These are phyloP conservation scores for Morella rubra DNA, from an alignment of 306 rosid species.

Conservation along the genomic window DNA sequence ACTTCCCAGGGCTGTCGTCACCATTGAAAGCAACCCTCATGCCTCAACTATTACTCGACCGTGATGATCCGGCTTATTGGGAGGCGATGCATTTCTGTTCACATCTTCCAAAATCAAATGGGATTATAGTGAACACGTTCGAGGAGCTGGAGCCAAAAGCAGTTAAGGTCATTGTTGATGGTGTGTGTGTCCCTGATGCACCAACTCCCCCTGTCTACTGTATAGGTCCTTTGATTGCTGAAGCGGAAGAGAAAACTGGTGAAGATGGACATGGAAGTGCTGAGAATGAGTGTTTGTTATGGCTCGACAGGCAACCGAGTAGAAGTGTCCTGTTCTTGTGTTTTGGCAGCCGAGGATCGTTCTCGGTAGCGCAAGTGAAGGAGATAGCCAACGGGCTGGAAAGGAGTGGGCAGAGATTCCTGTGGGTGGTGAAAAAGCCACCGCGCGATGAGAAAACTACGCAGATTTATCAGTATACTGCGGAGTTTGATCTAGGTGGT, in stretches of 20 bases:
- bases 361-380: slow-evolving; percentile 15
- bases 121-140: slow-evolving; percentile 25
- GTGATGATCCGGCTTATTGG: slow-evolving; percentile 16
- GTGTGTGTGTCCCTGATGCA: slow-evolving; percentile 13
- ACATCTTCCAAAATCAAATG: slow-evolving; percentile 13
- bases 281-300: slow-evolving; percentile 18
- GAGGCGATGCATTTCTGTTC: slow-evolving; percentile 10
- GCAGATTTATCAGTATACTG: neutral
- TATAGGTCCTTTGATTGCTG: slow-evolving; percentile 23
- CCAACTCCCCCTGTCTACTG: slow-evolving; percentile 18
- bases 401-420: slow-evolving; percentile 30
- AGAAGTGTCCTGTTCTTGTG: slow-evolving; percentile 33
- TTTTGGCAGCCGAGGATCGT: slow-evolving; percentile 34
- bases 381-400: slow-evolving; percentile 36
- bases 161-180: slow-evolving; percentile 9
- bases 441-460: neutral
- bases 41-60: neutral
- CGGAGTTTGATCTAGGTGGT: slow-evolving; percentile 4
- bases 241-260: neutral
- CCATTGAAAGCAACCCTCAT: slow-evolving; percentile 17
- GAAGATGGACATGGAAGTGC: neutral
- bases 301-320: slow-evolving; percentile 34
- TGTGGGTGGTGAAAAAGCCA: slow-evolving; percentile 36
- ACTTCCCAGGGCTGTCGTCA: slow-evolving; percentile 19
- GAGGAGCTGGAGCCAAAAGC: slow-evolving; percentile 20